Conservation (phyloP, 1,139 yeast genomes). For the Candida anutae region DNA sequence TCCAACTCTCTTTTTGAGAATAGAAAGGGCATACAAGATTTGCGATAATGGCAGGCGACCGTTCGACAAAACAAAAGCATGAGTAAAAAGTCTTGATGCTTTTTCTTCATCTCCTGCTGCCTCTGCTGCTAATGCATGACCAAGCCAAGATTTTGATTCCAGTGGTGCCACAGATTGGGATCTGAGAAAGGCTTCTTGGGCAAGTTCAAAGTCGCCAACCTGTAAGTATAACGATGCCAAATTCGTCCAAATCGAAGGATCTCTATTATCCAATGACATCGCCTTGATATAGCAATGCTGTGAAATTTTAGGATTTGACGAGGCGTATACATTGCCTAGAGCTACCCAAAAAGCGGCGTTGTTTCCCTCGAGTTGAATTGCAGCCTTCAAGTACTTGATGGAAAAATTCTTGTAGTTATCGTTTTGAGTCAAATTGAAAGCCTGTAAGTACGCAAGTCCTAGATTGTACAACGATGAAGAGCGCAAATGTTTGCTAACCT, state of each 20-base stretch:
- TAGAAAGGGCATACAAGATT: slow-evolving; percentile 59
- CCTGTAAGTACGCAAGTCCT: slow-evolving; percentile 56
- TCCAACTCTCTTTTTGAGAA: slow-evolving; percentile 37
- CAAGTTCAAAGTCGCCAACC: slow-evolving; percentile 62
- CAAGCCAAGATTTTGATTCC: slow-evolving; percentile 75
- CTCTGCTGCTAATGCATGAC: slow-evolving; percentile 66
- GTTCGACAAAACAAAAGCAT: slow-evolving; percentile 68
- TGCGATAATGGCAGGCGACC: slow-evolving; percentile 70
- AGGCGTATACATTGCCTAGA: slow-evolving; percentile 62
- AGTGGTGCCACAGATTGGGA: slow-evolving; percentile 83
- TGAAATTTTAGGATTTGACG: slow-evolving; percentile 59
- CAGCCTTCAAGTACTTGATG: slow-evolving; percentile 49
- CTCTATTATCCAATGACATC: slow-evolving; percentile 57
- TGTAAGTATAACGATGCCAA: slow-evolving; percentile 71
- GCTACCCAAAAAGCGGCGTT: slow-evolving; percentile 76
- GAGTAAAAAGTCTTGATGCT: slow-evolving; percentile 59
- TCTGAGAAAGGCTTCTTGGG: slow-evolving; percentile 63
- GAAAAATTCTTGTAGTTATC: slow-evolving; percentile 36
- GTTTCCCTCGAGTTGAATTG: slow-evolving; percentile 63
- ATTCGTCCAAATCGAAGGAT: slow-evolving; percentile 71
- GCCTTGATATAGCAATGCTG: slow-evolving; percentile 94
- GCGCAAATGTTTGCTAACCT: slow-evolving; percentile 40
- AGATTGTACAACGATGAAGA: slow-evolving; percentile 63
- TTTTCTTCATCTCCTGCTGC: slow-evolving; percentile 45
- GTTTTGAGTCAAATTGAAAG: slow-evolving; percentile 28